phyloP scores from a whole-genome alignment of 2,329 filamentous ascomycete genomes.

The Aspergillus ustus region DNA sequence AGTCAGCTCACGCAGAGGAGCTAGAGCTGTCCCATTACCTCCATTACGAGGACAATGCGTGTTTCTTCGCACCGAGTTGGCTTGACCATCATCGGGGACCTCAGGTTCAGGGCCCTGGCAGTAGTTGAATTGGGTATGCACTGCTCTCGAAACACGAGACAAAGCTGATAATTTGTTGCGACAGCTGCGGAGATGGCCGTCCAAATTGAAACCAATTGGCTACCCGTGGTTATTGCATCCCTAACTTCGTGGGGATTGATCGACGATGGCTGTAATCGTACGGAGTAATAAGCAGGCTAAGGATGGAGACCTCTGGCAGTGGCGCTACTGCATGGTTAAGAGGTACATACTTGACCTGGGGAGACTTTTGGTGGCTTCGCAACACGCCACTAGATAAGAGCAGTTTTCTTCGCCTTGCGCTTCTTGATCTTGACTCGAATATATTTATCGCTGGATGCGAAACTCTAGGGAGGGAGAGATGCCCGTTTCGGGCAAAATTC shows the following conservation, averaged over 20 bases:
- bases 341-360: not conserved
- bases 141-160: not conserved
- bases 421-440: not conserved
- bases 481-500: not conserved
- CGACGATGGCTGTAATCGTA: not conserved
- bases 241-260: not conserved
- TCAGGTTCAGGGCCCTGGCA: not conserved
- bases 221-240: not conserved
- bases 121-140: not conserved
- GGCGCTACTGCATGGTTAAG: slow-evolving; percentile 14
- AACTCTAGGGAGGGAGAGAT: not conserved
- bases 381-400: not conserved
- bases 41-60: slow-evolving; percentile 41
- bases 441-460: not conserved
- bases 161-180: not conserved
- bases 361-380: not conserved
- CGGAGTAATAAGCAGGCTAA: slow-evolving; percentile 1
- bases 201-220: not conserved
- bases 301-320: not conserved
- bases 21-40: slow-evolving; percentile 37
- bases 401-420: not conserved
- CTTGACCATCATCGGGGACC: slow-evolving; percentile 21
- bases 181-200: not conserved
- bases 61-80: slow-evolving; percentile 39
- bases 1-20: slow-evolving; percentile 20